phyloP scores from a whole-genome alignment of 805 yeast genomes.

The Hagleromyces aurorensis region DNA sequence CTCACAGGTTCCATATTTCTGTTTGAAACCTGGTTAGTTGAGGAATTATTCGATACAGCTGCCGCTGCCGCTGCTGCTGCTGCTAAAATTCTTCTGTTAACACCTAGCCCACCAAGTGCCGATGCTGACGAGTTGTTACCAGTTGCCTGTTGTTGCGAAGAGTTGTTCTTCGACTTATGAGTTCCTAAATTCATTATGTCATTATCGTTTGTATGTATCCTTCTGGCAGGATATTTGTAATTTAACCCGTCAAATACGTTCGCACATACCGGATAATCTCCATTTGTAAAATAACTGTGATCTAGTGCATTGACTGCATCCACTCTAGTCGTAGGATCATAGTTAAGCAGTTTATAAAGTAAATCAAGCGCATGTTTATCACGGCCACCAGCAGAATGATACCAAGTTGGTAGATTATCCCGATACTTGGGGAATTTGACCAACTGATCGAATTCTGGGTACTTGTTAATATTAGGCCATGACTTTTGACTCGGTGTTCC shows the following conservation, averaged over 20 bases:
- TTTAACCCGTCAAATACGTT: constrained; percentile 76
- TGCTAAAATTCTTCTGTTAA: constrained; percentile 30
- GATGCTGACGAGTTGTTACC: constrained; percentile 18
- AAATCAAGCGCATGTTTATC: constrained; percentile 62
- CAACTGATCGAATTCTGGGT: constrained; percentile 75
- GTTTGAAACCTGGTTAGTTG: constrained; percentile 10
- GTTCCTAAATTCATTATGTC: constrained; percentile 45
- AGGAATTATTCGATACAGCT: constrained; percentile 27
- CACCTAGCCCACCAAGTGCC: constrained; percentile 30
- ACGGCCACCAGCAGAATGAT: constrained; percentile 68
- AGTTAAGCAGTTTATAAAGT: constrained; percentile 56
- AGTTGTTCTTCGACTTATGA: constrained; percentile 15
- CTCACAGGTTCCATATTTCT: constrained; percentile 21
- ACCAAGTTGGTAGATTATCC: constrained; percentile 72
- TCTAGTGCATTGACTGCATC: constrained; percentile 70
- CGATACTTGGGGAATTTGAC: constrained; percentile 49
- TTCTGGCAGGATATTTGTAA: constrained; percentile 73
- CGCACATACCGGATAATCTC: constrained; percentile 59
- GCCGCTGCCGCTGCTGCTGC: constrained; percentile 35
- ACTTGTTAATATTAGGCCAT: constrained; percentile 74
- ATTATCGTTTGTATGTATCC: constrained; percentile 80
- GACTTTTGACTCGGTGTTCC: constrained; percentile 76
- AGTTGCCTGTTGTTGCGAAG: constrained; percentile 15
- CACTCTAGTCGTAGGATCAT: constrained; percentile 74
- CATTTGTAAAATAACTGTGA: constrained; percentile 61